Evolutionary conservation across 352 stramenopile species (phyloP).

Genomic region (Salisapilia sapeloensis): DNA sequence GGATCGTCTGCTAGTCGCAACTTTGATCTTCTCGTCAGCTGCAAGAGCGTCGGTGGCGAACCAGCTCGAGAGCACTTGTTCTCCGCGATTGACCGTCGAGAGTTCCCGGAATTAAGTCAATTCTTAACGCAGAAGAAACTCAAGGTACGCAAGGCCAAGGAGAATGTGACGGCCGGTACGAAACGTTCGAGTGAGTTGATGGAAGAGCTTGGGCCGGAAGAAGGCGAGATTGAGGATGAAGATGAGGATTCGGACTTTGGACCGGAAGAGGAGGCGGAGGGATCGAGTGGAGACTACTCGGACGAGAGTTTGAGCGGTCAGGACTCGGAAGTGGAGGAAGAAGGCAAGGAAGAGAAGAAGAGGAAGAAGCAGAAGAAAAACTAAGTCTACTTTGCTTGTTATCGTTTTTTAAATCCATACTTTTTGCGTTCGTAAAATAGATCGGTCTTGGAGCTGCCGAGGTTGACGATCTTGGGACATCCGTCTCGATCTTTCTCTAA

Average conservation of each 20-base stretch:
- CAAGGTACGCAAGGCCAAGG: constrained; percentile 85
- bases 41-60: constrained; percentile 78
- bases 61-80: constrained; percentile 86
- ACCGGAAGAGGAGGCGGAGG: constrained; percentile 37
- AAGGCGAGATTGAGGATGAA: constrained; percentile 82
- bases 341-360: constrained; percentile 8
- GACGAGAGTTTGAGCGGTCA: constrained; percentile 67
- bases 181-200: constrained; percentile 69
- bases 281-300: constrained; percentile 65
- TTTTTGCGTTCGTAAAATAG: constrained; percentile 99
- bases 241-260: constrained; percentile 91
- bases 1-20: constrained; percentile 83
- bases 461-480: constrained; percentile 99
- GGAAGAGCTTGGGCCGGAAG: constrained; percentile 50
- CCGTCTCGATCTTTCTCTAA: constrained; percentile 94
- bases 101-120: constrained; percentile 89
- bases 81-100: constrained; percentile 90
- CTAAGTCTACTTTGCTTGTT: too few relatives aligned
- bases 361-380: constrained; percentile 4
- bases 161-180: constrained; percentile 55
- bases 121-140: constrained; percentile 94
- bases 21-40: constrained; percentile 91
- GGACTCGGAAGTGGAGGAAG: constrained; percentile 63
- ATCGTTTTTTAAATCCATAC: constrained; percentile 88
- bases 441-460: constrained; percentile 90